A percentile compares a stretch with the other conserved stretches of the same genome.
Conservation (phyloP, 1,284 basidiomycete genomes). For the Ustilago bromivora region DNA sequence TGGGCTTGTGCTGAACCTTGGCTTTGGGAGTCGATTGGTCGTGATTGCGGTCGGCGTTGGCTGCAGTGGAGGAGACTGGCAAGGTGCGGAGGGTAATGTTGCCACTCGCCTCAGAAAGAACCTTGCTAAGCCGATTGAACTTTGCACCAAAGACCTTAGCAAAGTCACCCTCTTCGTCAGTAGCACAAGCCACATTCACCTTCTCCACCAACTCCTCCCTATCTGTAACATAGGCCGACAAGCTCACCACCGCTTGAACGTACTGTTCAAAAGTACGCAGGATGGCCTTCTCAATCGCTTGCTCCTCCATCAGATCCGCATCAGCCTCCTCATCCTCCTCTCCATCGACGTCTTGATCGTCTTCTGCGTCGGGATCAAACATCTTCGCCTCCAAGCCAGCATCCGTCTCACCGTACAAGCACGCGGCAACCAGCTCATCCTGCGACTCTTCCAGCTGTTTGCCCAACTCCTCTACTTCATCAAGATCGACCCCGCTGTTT, state of each 20-base stretch:
- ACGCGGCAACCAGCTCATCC: conserved; percentile 56
- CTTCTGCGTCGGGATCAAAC: conserved; percentile 39
- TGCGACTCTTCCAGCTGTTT: conserved; percentile 55
- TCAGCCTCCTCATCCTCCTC: conserved; percentile 23
- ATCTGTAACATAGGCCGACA: conserved; percentile 48
- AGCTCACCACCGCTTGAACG: conserved; percentile 35
- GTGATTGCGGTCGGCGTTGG: background rate
- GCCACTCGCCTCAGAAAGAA: conserved; percentile 42
- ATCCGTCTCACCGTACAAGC: conserved; percentile 51
- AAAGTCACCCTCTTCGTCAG: conserved; percentile 43
- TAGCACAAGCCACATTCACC: conserved; percentile 37
- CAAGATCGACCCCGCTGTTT: conserved; percentile 29
- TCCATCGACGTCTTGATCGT: conserved; percentile 6
- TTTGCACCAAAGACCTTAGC: conserved; percentile 40
- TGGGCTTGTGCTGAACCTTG: conserved; percentile 22
- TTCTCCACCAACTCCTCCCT: conserved; percentile 41
- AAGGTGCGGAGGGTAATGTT: conserved; percentile 20
- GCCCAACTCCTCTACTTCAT: conserved; percentile 47
- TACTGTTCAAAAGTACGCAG: conserved; percentile 52
- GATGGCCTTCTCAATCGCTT: conserved; percentile 50
- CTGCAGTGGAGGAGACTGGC: background rate
- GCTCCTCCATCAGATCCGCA: conserved; percentile 42
- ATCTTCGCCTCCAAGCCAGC: conserved; percentile 46
- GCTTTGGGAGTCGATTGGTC: background rate
- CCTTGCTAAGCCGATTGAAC: conserved; percentile 46